Percentiles rank a stretch among this genome's conserved stretches.
Evolutionary conservation across 306 rosid species (phyloP).

Genomic region (Datisca glomerata): DNA sequence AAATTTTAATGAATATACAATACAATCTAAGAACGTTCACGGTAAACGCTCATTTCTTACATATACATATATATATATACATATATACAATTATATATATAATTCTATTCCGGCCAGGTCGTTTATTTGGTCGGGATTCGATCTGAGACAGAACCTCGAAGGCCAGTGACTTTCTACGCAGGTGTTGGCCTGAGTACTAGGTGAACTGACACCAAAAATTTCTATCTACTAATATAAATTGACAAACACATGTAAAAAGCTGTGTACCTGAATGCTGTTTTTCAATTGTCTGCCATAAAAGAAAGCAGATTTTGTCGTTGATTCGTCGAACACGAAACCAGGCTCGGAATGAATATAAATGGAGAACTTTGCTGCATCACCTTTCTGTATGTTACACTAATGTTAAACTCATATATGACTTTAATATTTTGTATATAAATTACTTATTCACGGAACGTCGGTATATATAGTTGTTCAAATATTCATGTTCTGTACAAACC

Average conservation of each 20-base stretch:
- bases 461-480: background rate
- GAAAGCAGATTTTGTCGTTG: conserved; percentile 30
- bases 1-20: no score
- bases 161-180: no score
- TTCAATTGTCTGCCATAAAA: conserved; percentile 24
- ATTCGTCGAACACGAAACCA: conserved; percentile 28
- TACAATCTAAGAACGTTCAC: no score
- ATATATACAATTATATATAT: no score
- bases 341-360: conserved; percentile 36
- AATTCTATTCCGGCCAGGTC: no score
- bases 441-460: background rate
- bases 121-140: no score
- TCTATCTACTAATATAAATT: background rate
- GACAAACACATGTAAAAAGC: background rate
- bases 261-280: conserved; percentile 27
- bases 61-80: no score
- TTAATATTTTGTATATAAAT: no score
- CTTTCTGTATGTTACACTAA: conserved; percentile 26
- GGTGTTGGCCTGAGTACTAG: no score
- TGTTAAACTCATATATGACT: background rate
- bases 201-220: background rate
- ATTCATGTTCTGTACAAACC: conserved; percentile 19
- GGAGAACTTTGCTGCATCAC: conserved; percentile 31
- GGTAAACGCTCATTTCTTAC: no score
- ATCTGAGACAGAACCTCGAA: no score